A percentile compares a stretch with the other conserved stretches of the same genome.
Conservation (phyloP, 192 early-diverging fungal species). For the Backusella circina region DNA sequence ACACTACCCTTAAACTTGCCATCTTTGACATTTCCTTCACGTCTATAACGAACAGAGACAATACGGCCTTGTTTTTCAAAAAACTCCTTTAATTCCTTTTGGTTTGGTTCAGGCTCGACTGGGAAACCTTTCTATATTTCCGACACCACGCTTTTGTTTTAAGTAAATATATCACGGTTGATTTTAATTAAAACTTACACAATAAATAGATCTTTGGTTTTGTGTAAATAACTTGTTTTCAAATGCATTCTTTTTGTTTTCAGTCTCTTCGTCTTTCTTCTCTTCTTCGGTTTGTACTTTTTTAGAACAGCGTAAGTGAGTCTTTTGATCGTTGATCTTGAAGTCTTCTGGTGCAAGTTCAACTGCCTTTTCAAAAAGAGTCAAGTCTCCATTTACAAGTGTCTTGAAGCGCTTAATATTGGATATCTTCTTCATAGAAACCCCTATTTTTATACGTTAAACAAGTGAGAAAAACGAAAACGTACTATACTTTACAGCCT, state of each 20-base stretch:
- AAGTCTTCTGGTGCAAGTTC: conserved; percentile 13
- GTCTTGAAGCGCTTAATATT: conserved; percentile 31
- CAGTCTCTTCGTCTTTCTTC: not conserved
- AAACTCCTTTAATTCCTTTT: conserved; percentile 9
- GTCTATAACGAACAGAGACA: not conserved
- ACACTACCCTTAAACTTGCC: conserved; percentile 24
- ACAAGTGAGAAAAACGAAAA: not conserved
- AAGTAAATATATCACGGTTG: not conserved
- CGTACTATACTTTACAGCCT: conserved; percentile 25
- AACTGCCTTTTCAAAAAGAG: conserved; percentile 4
- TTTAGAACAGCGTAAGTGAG: conserved; percentile 12
- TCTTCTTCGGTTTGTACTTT: not conserved
- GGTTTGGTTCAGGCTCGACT: not conserved
- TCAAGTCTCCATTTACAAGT: conserved; percentile 17
- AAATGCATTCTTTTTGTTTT: not conserved
- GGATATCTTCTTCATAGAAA: conserved; percentile 25
- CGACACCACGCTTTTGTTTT: not conserved
- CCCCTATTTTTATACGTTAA: conserved; percentile 16
- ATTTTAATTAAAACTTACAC: conserved; percentile 15
- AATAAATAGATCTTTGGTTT: conserved; percentile 28
- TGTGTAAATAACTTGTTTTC: not conserved
- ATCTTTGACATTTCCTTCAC: not conserved
- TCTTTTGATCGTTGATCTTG: conserved; percentile 22
- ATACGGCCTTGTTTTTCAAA: conserved; percentile 24
- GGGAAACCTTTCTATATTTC: conserved; percentile 29